Base-by-base conservation (phyloP, 2,329 filamentous ascomycete genomes). In the Alternaria burnsii region DNA sequence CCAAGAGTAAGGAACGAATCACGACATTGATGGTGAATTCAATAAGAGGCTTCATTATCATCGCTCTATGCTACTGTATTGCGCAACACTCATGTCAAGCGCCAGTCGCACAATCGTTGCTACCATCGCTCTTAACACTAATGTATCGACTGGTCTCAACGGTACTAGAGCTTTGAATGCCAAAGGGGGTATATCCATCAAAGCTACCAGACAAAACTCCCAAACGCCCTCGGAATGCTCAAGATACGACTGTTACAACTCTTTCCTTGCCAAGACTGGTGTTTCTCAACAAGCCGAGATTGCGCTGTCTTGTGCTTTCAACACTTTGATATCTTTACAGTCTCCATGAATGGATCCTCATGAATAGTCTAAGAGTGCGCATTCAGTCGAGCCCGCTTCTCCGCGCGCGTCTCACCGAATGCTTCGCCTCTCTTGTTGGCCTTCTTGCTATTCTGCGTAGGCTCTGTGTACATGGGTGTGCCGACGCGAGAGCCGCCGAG, bases 401-500 rank as follows among this genome's bases (percentile, higher is more conserved):
- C 58, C 4, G 40, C 50, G 12, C 46, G 48, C 40, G 26, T 30
- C 38, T 63, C 62, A 14, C 53, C 52, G 26, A 56, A 61, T 9
- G 32, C 18, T 1, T 67, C 56, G 24, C 44, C 30, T 7, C 42
- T 32, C 58, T 62, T 51, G 26, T 7, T 48, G 30, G 22, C 46
- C 52, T 62, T 67, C 20, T 52, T 67, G 57, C 16, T 18, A 28
- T 14, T 43, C 14, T 22, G 18, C 10, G 11, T 7, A 28, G 43
- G 41, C 41, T 63, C 62, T 3, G 47, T 32, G 20, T 28, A 36
- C 47, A 66, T 65, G 0, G 74, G 74, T 1, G 73, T 75, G 42
- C 62, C 62, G 28, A 71, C 56, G 8, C 72, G 62, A 16, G 72
- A 73, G 7, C 58, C 66, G 12, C 36, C 62, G 4, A 67, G 54